Base-by-base conservation (phyloP, 2,329 filamentous ascomycete genomes). In the Diaporthe aspalathi region DNA sequence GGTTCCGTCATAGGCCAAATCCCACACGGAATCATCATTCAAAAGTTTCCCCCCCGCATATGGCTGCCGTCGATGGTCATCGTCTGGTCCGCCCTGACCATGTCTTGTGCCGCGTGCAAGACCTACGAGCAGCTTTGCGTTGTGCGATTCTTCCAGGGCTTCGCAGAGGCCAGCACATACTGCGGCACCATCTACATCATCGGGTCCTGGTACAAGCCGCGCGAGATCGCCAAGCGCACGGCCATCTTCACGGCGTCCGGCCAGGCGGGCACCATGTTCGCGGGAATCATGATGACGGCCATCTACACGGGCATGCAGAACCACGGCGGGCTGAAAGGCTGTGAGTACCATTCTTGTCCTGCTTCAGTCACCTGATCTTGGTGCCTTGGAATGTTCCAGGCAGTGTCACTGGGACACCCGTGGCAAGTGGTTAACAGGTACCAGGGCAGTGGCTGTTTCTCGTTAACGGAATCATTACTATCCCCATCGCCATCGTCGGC, bases 271-370 rank as follows among this genome's bases (percentile, higher is more conserved):
- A 86, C 83, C 1, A 86, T 88, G 83, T 87, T 89, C 65, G 83
- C 83, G 4, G 87, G 87, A 0, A 84, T 88, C 62, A 84, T 90
- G 73, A 87, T 89, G 76, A 85, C 85, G 0, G 86, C 84, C 3
- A 78, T 79, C 32, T 73, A 77, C 68, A 75, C 80, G 43, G 79
- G 79, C 3, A 74, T 79, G 71, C 75, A 85, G 29, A 85, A 86
- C 0, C 76, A 14, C 27, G 76, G 76, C 9, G 83, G 84, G 0
- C 76, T 86, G 6, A 78, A 79, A 3, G 84, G 84, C 1, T 88
- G 86, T n/a, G n/a, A n/a, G n/a, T n/a, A n/a, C n/a, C n/a, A n/a
- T n/a, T n/a, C n/a, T n/a, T n/a, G n/a, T n/a, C n/a, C n/a, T n/a
- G n/a, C n/a, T n/a, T n/a, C n/a, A n/a, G n/a, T n/a, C n/a, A n/a